phyloP scores from a whole-genome alignment of 1,284 basidiomycete genomes.

The Heterobasidion occidentale region DNA sequence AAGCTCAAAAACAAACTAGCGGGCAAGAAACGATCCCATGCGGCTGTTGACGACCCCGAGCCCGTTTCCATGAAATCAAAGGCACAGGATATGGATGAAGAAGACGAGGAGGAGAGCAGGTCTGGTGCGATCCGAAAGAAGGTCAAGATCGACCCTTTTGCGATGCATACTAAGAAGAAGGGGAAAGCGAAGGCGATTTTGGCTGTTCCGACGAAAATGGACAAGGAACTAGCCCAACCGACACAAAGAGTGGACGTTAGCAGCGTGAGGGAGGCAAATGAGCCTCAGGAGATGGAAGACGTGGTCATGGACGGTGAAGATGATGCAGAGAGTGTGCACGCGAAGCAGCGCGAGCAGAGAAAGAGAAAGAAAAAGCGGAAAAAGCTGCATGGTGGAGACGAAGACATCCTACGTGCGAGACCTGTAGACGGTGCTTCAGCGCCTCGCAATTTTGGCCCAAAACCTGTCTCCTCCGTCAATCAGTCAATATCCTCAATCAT shows the following conservation, averaged over 20 bases:
- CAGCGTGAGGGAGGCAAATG: not conserved
- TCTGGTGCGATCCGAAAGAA: constrained; percentile 51
- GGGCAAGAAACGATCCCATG: constrained; percentile 40
- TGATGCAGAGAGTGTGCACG: not conserved
- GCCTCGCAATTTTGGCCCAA: not conserved
- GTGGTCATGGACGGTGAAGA: not conserved
- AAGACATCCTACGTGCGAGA: not conserved
- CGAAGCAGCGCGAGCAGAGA: constrained; percentile 2
- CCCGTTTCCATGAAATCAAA: constrained; percentile 10
- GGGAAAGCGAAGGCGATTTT: not conserved
- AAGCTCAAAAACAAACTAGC: constrained; percentile 49
- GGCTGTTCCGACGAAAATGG: not conserved
- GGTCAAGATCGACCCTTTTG: constrained; percentile 47
- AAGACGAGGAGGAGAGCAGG: constrained; percentile 48
- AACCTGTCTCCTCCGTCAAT: not conserved
- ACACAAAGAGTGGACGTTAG: too few relatives aligned
- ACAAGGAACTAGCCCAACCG: too few relatives aligned
- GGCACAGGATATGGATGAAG: constrained; percentile 15
- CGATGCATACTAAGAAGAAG: constrained; percentile 19
- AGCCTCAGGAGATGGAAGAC: not conserved
- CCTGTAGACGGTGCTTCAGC: not conserved
- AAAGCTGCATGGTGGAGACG: constrained; percentile 1
- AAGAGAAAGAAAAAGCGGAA: constrained; percentile 13
- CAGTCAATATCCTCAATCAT: not conserved
- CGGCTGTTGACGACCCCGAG: constrained; percentile 23